A percentile compares a stretch with the other conserved stretches of the same genome.
Evolutionary conservation across 2,329 filamentous ascomycete genomes (phyloP).

Genomic region (Alternaria burnsii): DNA sequence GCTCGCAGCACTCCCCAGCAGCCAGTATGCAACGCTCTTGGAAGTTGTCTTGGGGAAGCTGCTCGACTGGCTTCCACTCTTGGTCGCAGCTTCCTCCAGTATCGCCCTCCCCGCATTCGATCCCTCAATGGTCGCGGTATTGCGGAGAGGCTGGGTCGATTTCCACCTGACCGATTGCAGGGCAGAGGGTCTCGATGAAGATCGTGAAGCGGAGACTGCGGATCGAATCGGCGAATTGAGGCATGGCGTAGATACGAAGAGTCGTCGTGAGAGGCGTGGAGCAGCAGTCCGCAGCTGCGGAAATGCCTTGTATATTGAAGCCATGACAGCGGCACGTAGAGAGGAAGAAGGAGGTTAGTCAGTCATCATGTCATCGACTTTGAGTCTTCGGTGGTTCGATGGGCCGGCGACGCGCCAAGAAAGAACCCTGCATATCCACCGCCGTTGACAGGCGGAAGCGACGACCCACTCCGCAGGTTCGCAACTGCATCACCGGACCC

Average conservation of each 20-base stretch:
- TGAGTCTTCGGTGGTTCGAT: constrained; percentile 22
- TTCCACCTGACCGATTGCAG: constrained; percentile 45
- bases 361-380: constrained; percentile 16
- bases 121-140: constrained; percentile 29
- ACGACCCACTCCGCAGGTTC: constrained; percentile 18
- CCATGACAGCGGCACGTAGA: constrained; percentile 36
- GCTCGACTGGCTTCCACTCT: constrained; percentile 26
- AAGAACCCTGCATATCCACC: constrained; percentile 19
- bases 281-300: constrained; percentile 50
- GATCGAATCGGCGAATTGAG: constrained; percentile 39
- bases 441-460: constrained; percentile 23
- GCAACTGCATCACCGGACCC: constrained; percentile 26
- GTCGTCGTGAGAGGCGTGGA: constrained; percentile 48
- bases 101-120: constrained; percentile 22
- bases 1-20: constrained; percentile 87
- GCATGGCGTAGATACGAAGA: constrained; percentile 47
- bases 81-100: constrained; percentile 23
- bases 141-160: constrained; percentile 44
- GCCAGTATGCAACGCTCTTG: constrained; percentile 87
- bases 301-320: constrained; percentile 47
- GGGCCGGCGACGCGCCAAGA: constrained; percentile 13
- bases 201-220: constrained; percentile 25
- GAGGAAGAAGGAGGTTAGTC: constrained; percentile 3
- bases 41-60: constrained; percentile 70
- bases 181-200: constrained; percentile 35